Evolutionary conservation across 2,329 filamentous ascomycete genomes (phyloP).

Genomic region (Talaromyces amestolkiae): DNA sequence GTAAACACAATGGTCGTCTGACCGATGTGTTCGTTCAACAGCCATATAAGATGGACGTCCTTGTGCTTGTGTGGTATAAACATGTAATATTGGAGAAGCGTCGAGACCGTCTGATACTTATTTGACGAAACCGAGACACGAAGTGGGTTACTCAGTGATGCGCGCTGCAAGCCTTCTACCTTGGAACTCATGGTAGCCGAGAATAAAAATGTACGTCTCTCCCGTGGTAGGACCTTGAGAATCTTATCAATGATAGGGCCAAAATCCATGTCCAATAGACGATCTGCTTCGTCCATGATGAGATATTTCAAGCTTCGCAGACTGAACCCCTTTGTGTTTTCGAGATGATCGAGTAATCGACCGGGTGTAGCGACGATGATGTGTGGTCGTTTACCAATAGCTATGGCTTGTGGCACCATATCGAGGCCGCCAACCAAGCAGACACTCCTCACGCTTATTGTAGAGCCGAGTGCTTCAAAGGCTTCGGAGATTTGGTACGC

Average conservation of each 20-base stretch:
- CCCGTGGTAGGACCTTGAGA: constrained; percentile 78
- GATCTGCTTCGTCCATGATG: constrained; percentile 93
- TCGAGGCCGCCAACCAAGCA: constrained; percentile 92
- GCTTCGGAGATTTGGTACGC: constrained; percentile 86
- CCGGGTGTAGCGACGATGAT: constrained; percentile 91
- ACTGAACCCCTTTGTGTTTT: constrained; percentile 96
- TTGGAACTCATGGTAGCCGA: constrained; percentile 93
- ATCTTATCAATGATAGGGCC: constrained; percentile 91
- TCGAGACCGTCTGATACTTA: constrained; percentile 89
- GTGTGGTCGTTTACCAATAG: constrained; percentile 92
- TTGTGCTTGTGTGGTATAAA: constrained; percentile 86
- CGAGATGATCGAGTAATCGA: constrained; percentile 82
- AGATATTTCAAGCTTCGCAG: constrained; percentile 78
- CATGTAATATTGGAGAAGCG: constrained; percentile 79
- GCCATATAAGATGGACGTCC: constrained; percentile 81
- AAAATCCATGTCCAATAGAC: constrained; percentile 90
- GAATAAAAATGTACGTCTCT: constrained; percentile 77
- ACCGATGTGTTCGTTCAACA: constrained; percentile 84
- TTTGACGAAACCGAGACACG: constrained; percentile 72
- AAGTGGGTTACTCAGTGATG: constrained; percentile 79
- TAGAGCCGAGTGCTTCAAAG: constrained; percentile 81
- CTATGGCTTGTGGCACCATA: constrained; percentile 88
- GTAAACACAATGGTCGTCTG: constrained; percentile 87
- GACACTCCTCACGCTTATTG: constrained; percentile 82
- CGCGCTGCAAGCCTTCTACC: constrained; percentile 87